A percentile compares a stretch with the other conserved stretches of the same genome.
These are phyloP conservation scores for Cyclotella cryptica DNA, from an alignment of 108 stramenopile genomes.

Conservation along the genomic window DNA sequence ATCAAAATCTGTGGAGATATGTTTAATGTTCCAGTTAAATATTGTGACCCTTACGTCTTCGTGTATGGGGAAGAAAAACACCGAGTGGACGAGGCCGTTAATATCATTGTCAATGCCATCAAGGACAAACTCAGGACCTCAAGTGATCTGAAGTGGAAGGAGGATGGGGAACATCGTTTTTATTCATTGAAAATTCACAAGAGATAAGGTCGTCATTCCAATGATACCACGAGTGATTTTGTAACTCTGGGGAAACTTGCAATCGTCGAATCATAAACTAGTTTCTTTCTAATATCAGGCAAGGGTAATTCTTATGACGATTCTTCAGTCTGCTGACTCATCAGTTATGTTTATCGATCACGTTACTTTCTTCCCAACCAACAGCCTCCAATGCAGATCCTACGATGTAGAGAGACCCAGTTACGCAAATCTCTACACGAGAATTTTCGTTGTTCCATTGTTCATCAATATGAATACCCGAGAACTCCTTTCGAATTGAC, in stretches of 20 bases:
- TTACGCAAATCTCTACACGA: slow-evolving; percentile 64
- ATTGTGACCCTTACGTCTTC: slow-evolving; percentile 21
- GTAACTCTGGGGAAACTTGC: background rate
- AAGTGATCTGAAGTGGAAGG: background rate
- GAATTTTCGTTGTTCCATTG: background rate
- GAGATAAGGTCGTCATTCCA: background rate
- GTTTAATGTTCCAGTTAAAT: slow-evolving; percentile 6
- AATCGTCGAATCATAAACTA: background rate
- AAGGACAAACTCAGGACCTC: background rate
- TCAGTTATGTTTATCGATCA: background rate
- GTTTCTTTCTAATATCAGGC: too few relatives aligned
- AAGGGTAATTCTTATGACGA: too few relatives aligned
- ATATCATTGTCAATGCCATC: slow-evolving; percentile 10
- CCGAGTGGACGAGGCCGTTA: slow-evolving; percentile 18
- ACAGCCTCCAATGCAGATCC: slow-evolving; percentile 66
- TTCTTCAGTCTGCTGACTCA: background rate
- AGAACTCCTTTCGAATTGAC: slow-evolving; percentile 43
- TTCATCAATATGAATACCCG: slow-evolving; percentile 20
- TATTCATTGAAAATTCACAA: background rate
- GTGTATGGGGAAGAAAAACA: slow-evolving; percentile 5
- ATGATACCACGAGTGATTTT: background rate
- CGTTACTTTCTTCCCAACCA: slow-evolving; percentile 53
- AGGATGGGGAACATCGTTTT: background rate
- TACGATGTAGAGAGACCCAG: slow-evolving; percentile 85
- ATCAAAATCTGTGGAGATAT: slow-evolving; percentile 7